Percentiles rank a stretch among this genome's conserved stretches.
phyloP scores from a whole-genome alignment of 2,329 filamentous ascomycete species.

The Shiraia sp. region DNA sequence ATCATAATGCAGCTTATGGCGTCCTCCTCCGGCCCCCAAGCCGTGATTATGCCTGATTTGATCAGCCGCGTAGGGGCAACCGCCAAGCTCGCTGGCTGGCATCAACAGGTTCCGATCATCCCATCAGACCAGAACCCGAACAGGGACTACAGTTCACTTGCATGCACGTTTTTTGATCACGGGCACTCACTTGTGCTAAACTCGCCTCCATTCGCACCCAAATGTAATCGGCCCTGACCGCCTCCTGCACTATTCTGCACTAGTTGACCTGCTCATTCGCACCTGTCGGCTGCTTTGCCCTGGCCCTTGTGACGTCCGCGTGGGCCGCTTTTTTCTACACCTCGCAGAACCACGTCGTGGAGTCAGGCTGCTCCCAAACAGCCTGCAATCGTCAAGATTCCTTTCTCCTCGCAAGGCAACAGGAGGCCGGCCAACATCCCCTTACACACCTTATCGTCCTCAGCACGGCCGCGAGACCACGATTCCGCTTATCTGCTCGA shows the following conservation, averaged over 20 bases:
- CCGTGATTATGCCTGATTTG: no score
- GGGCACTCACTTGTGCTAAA: conserved; percentile 25
- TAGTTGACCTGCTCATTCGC: conserved; percentile 14
- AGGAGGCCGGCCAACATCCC: conserved; percentile 84
- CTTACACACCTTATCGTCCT: conserved; percentile 70
- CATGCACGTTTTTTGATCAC: conserved; percentile 32
- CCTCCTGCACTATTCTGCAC: conserved; percentile 17
- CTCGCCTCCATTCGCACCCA: conserved; percentile 28
- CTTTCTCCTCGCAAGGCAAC: conserved; percentile 65
- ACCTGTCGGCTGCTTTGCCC: conserved; percentile 22
- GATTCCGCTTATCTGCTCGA: conserved; percentile 46
- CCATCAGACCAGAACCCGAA: conserved; percentile 11
- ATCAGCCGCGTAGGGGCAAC: no score
- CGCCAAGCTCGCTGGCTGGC: conserved; percentile 6
- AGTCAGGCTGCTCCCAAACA: conserved; percentile 57
- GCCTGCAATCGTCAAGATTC: conserved; percentile 78
- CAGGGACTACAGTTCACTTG: conserved; percentile 14
- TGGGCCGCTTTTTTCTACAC: conserved; percentile 27
- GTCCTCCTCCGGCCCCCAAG: no score
- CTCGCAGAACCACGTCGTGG: conserved; percentile 28
- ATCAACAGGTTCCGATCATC: not conserved
- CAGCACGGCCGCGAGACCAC: conserved; percentile 44
- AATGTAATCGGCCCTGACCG: conserved; percentile 43
- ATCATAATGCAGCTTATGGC: no score
- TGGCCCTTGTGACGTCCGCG: conserved; percentile 40